Base-by-base conservation (phyloP, 805 yeast genomes). In the Pichia ethanolica region DNA sequence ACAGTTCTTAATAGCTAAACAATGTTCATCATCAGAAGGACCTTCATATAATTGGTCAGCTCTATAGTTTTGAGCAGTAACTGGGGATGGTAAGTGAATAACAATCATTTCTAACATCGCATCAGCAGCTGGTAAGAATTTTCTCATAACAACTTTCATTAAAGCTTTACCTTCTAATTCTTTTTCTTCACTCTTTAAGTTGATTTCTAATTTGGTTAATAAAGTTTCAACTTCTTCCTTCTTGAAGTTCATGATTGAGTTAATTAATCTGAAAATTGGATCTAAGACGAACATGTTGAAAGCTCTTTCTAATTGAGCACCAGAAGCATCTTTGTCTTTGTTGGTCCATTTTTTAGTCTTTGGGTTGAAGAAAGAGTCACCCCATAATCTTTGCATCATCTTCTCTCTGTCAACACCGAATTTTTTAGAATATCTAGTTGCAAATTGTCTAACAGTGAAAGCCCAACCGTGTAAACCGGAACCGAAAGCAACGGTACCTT, bases 381-480 rank as follows among this genome's bases (percentile, higher is more conserved):
- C 99, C 99, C 99, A 91, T 75, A 91, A 83, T 81, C 97, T 86
- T 77, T 88, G 91, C 97, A 89, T 88, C 98, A 91, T 89, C 88
- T 93, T 91, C 57, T 71, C 61, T 74, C 88, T 83, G 87, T 91
- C 97, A 71, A 91, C 98, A 89, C 98, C 98, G 73, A 93, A 91
- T 80, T 91, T 93, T 89, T 90, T 89, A 73, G 97, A 82, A 84
- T 93, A 91, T 81, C 96, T 88, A 78, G 79, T 75, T 67, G 98
- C 97, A 66, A 91, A 91, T 82, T 91, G 98, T 78, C 99, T 89
- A 71, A 91, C 86, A 66, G 99, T 91, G 91, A 91, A 91, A 72
- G 97, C 98, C 99, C 99, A 91, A 77, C 99, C 99, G 84, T 91
- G 99, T 71, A 91, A 82, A 86, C 98, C 99, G 74, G 98, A 93